These are phyloP conservation scores for Pythium myriotylum DNA, from an alignment of 352 stramenopile genomes.

Conservation along the genomic window DNA sequence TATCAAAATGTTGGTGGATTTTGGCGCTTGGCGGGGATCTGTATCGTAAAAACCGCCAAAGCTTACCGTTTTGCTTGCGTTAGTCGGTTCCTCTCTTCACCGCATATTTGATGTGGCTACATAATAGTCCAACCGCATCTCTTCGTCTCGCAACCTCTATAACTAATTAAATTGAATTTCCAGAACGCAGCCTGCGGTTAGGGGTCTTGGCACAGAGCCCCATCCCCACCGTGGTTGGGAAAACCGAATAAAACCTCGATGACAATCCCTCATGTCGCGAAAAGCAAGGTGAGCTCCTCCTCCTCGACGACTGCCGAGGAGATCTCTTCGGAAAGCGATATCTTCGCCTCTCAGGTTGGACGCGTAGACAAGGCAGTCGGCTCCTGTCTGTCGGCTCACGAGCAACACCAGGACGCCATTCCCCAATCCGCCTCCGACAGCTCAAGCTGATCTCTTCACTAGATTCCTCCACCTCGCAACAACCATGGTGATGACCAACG, in stretches of 20 bases:
- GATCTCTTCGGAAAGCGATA: not conserved
- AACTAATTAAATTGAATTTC: not conserved
- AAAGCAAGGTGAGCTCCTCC: not conserved
- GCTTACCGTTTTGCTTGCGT: not conserved
- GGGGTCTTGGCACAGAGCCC: not conserved
- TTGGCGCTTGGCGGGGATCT: not conserved
- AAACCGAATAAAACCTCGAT: not conserved
- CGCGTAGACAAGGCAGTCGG: not conserved
- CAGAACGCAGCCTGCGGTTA: not conserved
- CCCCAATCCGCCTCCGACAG: constrained; percentile 7
- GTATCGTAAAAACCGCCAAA: not conserved
- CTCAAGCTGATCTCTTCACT: not conserved
- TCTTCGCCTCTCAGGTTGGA: too few relatives aligned
- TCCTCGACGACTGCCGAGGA: not conserved
- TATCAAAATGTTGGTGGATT: not conserved
- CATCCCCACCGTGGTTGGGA: not conserved
- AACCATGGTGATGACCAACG: constrained; percentile 16
- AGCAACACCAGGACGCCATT: constrained; percentile 2
- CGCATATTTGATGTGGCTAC: not conserved
- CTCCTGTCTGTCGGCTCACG: not conserved
- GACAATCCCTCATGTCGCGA: not conserved
- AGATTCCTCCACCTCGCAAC: not conserved
- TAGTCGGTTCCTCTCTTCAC: not conserved
- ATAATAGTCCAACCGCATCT: not conserved
- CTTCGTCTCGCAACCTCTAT: not conserved